Base-by-base conservation (phyloP, 2,329 filamentous ascomycete genomes). In the Graphilbum ipis-grandicollis region DNA sequence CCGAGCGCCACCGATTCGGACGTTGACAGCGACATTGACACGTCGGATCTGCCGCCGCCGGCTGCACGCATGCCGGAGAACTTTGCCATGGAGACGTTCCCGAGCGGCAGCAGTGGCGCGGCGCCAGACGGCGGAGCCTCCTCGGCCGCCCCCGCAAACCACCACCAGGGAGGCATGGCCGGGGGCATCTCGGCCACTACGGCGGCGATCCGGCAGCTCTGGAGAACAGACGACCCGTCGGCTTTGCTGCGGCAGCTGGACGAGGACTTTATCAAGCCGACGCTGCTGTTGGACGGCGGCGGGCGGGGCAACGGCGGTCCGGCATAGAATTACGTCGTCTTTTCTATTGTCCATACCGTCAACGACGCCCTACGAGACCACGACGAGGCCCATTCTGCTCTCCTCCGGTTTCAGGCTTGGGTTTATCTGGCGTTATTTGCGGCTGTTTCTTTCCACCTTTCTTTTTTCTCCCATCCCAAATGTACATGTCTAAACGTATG, bases 171-270 rank as follows among this genome's bases (percentile, higher is more conserved):
- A 13, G 19, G 18, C 15, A 18, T 15, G 2, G 32, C 12, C 2
- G 31, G 23, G 18, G 59, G 67, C 31, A 60, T 84, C n/a, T 81
- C 73, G 21, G 82, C 82, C 10, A 70, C 75, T 15, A 70, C 75
- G 17, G 79, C 75, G 22, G 80, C 85, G 0, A 74, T 94, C 40
- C 75, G 76, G 39, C 80, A 88, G 51, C 63, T 98, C 9, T 75
- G 93, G 46, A 81, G 79, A 14, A 71, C 79, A 1, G 84, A 93
- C 35, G 90, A 98, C 53, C 85, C 92, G 32, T 80, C 82, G 9
- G 84, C 80, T 33, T 73, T 92, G 59, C 93, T 98, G 56, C 77
- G 76, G 46, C 86, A 93, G 57, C 62, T 98, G 41, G 90, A 98
- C 54, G 90, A 98, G 56, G 84, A 49, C 38, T 49, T 43, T 37